phyloP scores from a whole-genome alignment of 2,329 filamentous ascomycete species.

The Ophiostoma populinum region DNA sequence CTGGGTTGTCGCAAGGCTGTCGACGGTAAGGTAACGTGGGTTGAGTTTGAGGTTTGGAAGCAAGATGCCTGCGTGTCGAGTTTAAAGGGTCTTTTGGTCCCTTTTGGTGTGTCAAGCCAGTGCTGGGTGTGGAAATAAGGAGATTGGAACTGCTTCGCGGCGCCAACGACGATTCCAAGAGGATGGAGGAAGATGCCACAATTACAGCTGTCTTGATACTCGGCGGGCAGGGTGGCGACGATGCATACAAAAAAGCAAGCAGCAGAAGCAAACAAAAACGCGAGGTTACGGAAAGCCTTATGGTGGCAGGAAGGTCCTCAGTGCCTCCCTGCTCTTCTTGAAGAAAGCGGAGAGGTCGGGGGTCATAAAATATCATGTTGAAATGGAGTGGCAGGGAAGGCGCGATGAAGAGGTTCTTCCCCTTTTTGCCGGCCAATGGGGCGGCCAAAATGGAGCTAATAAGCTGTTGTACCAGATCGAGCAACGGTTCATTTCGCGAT shows the following conservation, averaged over 20 bases:
- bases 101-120: background rate
- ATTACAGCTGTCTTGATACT: too few species aligned
- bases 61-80: too few species aligned
- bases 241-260: background rate
- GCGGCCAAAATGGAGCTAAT: conserved; percentile 6
- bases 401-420: conserved; percentile 6
- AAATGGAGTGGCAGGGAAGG: conserved; percentile 2
- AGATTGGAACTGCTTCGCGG: too few species aligned
- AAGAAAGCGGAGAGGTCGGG: conserved; percentile 5
- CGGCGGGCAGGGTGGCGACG: too few species aligned
- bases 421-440: conserved; percentile 5
- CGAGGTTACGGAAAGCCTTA: too few species aligned
- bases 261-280: background rate
- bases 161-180: too few species aligned
- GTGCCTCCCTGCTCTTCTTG: background rate
- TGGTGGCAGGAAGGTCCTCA: too few species aligned
- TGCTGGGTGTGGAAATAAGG: conserved; percentile 2
- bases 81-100: background rate
- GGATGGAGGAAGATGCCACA: background rate
- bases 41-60: too few species aligned
- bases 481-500: conserved; percentile 7
- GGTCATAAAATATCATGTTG: conserved; percentile 1
- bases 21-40: too few species aligned
- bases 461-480: conserved; percentile 1
- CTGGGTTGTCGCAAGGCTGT: too few species aligned